Evolutionary conservation across 1,139 yeast species (phyloP), one percentile per base, ranked within the genome.

Genomic region (Nadsonia starkeyi-henricii): DNA sequence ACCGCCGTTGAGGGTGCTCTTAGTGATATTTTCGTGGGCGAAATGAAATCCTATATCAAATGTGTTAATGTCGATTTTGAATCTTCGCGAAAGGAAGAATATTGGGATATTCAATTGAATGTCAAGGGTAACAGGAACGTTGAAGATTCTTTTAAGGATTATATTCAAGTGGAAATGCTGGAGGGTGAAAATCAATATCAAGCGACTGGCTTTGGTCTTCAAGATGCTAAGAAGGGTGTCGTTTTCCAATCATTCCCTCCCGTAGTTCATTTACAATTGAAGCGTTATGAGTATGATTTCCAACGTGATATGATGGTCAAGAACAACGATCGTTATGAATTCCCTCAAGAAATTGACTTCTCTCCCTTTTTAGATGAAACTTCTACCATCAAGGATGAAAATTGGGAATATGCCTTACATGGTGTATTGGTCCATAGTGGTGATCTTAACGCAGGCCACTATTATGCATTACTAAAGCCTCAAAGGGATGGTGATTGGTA

Each of bases 351-450:
- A 8, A 81, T 91, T 47, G 96, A 91, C 62, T 71, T 91, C 55
- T 69, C 78, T 39, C 89, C 95, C 2, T 91, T 77, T 60, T 69
- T 91, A 53, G 93, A 84, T 52, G 79, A 77, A 50, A 78, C 74
- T 42, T 65, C 65, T 2, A 66, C 77, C 43, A 67, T 70, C n/a
- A 47, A 43, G 46, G 62, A 69, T 36, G 81, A 79, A 54, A 75
- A 85, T 49, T 83, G 91, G 79, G 78, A 71, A 43, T 91, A 91
- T 63, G 79, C 79, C 50, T 68, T 91, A 44, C 96, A 91, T 62
- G 96, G 96, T 9, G 98, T 93, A 1, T 71, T 91, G 51, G 97
- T 91, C 5, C 99, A 91, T 62, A 84, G 89, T 48, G 99, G 99
- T 53, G 95, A 89, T 60, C 81, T 91, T 49, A 85, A 95, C 20